These are phyloP conservation scores for Schizosaccharomyces osmophilus DNA, from an alignment of 805 yeast species.

Conservation along the genomic window DNA sequence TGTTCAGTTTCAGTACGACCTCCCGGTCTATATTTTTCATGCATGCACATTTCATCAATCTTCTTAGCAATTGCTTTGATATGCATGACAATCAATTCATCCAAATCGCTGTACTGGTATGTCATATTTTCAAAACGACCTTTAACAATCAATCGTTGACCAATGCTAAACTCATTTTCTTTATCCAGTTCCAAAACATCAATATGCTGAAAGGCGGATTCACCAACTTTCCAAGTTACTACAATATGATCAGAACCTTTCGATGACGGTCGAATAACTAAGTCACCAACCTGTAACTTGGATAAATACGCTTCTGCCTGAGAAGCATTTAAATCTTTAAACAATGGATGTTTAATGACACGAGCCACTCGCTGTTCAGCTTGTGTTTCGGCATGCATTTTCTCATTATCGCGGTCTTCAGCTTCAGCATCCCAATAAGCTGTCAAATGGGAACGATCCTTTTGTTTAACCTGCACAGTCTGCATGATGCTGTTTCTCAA, in stretches of 20 bases:
- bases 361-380: conserved; percentile 47
- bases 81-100: conserved; percentile 73
- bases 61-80: conserved; percentile 61
- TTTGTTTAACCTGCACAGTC: conserved; percentile 19
- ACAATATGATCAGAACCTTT: conserved; percentile 72
- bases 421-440: conserved; percentile 51
- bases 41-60: conserved; percentile 59
- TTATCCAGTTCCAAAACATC: conserved; percentile 57
- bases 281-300: conserved; percentile 68
- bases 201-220: conserved; percentile 71
- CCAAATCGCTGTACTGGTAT: conserved; percentile 58
- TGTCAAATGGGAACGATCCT: neutral
- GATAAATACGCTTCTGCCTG: conserved; percentile 91
- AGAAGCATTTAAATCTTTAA: conserved; percentile 51
- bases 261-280: conserved; percentile 85
- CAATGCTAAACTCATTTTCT: conserved; percentile 36
- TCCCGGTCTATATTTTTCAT: conserved; percentile 75
- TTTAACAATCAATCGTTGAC: conserved; percentile 29
- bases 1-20: conserved; percentile 54
- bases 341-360: conserved; percentile 75
- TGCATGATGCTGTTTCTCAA: conserved; percentile 41
- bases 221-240: conserved; percentile 89
- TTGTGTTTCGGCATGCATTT: conserved; percentile 30
- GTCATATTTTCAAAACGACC: conserved; percentile 19
- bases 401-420: conserved; percentile 38